Evolutionary conservation across 1,284 basidiomycete species (phyloP), one percentile per base, ranked within the genome.

Genomic region (Puccinia hordei): DNA sequence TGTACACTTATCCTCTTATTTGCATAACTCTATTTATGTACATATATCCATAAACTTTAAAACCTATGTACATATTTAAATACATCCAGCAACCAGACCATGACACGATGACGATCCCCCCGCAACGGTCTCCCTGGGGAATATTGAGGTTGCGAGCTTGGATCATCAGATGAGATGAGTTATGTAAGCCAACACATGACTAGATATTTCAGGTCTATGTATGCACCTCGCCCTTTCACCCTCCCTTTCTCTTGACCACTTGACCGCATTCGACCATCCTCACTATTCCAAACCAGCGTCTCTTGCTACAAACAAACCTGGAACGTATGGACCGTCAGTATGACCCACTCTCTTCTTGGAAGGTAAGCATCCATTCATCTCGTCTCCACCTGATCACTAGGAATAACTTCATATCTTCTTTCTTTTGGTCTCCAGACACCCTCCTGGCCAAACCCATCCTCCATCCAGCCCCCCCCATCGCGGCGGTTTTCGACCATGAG

Each of bases 301-400:
- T 19, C 24, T 27, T 10, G 15, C 59, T 38, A 35, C 57, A 27
- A 24, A 1, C 53, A 55, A 55, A 13, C 53, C 22, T 55, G 12
- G 53, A 2, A 33, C 41, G 33, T 2, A 38, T 66, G 35, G 63
- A 68, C 19, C 35, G 12, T 33, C 57, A 59, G 10, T 33, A 59
- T 59, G 66, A 68, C 66, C 66, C 66, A 49, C 41, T 68, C 4
- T 38, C 38, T 13, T 68, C 66, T 46, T 68, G 66, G 66, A 68
- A 68, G 66, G 66, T 68, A 30, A 68, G 41, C 38, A 27, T 27
- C 6, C n/a, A 24, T 17, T 15, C 57, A 59, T 33, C 41, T 22
- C n/a, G 10, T 38, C 2, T 24, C n/a, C 41, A 44, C 66, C 12
- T 24, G 24, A 22, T 68, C 12, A 44, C 66, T 33, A 33, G 12